phyloP scores from a whole-genome alignment of 2,329 filamentous ascomycete genomes.

The Monilinia vaccinii-corymbosi region DNA sequence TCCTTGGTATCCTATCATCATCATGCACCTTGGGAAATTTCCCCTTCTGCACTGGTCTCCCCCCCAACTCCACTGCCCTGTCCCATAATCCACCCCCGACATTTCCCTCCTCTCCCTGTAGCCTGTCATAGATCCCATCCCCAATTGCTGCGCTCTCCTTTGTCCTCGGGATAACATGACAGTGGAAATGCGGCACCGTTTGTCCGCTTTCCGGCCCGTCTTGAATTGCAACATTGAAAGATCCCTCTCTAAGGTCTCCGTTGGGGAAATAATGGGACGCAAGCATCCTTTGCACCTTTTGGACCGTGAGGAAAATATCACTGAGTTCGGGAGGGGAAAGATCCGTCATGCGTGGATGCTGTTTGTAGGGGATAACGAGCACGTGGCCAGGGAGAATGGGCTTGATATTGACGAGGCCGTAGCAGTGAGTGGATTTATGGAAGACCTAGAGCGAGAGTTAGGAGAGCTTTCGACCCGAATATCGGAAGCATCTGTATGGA shows the following conservation, averaged over 20 bases:
- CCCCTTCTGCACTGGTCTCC: constrained; percentile 42
- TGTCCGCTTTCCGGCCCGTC: constrained; percentile 86
- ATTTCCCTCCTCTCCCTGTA: constrained; percentile 81
- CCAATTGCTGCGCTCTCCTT: constrained; percentile 42
- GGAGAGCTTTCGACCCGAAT: not conserved
- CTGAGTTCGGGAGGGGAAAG: constrained; percentile 31
- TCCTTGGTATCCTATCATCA: constrained; percentile 54
- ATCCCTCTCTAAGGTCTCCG: constrained; percentile 51
- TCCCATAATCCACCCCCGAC: constrained; percentile 63
- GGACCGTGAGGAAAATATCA: constrained; percentile 83
- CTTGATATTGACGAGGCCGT: constrained; percentile 91
- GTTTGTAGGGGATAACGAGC: constrained; percentile 68
- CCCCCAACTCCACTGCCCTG: constrained; percentile 45
- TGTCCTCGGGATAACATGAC: constrained; percentile 75
- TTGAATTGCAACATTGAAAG: constrained; percentile 91
- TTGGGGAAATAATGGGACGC: constrained; percentile 48
- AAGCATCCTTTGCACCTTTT: constrained; percentile 71
- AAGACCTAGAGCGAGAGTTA: constrained; percentile 58
- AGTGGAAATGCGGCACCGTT: constrained; percentile 88
- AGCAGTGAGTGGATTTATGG: constrained; percentile 67
- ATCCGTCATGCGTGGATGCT: constrained; percentile 54
- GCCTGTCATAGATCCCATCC: constrained; percentile 72
- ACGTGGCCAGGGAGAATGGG: constrained; percentile 89
- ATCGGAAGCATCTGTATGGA: not conserved
- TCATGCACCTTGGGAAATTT: constrained; percentile 65